Evolutionary conservation across 139 green algal species (phyloP).

Genomic region (Tetraselmis striata): DNA sequence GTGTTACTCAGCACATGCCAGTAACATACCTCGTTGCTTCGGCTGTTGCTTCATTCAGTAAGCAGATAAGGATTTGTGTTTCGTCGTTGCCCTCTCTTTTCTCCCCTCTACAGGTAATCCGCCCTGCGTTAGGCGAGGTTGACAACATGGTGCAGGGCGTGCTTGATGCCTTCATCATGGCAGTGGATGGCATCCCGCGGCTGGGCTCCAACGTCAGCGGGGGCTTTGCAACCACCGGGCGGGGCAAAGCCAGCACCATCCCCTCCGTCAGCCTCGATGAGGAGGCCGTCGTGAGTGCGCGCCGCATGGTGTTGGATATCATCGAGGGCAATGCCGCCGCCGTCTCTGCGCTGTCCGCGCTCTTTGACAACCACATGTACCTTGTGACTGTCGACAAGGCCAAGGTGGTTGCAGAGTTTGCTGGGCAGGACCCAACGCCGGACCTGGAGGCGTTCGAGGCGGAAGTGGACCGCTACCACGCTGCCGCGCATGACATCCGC

Average conservation of each 20-base stretch:
- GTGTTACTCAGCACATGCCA: too few relatives aligned
- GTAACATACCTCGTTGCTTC: too few relatives aligned
- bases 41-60: too few relatives aligned
- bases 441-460: conserved; percentile 38
- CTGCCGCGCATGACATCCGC: conserved; percentile 28
- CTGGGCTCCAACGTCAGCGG: conserved; percentile 28
- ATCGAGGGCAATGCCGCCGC: conserved; percentile 14
- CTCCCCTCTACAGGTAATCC: too few relatives aligned
- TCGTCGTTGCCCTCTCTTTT: too few relatives aligned
- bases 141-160: conserved; percentile 11
- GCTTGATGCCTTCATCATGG: conserved; percentile 38
- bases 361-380: conserved; percentile 31
- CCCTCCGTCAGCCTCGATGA: conserved; percentile 11
- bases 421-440: conserved; percentile 11
- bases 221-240: conserved; percentile 5
- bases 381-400: conserved; percentile 19
- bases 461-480: conserved; percentile 43
- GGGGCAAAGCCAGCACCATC: conserved; percentile 7
- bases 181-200: conserved; percentile 40
- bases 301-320: conserved; percentile 4
- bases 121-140: conserved; percentile 46
- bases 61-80: too few relatives aligned
- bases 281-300: background rate
- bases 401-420: conserved; percentile 13
- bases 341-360: conserved; percentile 10